These are phyloP conservation scores for Paraphaeosphaeria minitans DNA, from an alignment of 2,329 filamentous ascomycete species.

Conservation along the genomic window DNA sequence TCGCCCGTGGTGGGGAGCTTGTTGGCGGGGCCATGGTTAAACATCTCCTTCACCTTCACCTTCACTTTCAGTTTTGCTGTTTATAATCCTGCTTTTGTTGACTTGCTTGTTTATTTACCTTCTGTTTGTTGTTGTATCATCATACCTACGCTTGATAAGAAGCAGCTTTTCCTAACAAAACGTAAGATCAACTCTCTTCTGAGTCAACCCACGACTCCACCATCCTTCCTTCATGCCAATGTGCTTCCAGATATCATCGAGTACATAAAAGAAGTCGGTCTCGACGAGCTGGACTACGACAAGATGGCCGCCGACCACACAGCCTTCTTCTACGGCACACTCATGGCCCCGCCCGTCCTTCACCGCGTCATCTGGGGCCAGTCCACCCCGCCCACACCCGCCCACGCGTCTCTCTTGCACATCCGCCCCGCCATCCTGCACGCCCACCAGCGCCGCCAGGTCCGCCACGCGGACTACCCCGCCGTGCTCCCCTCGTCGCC, in stretches of 20 bases:
- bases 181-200: background rate
- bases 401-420: constrained; percentile 61
- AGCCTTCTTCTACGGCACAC: constrained; percentile 71
- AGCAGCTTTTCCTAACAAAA: background rate
- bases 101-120: background rate
- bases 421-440: constrained; percentile 78
- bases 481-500: constrained; percentile 63
- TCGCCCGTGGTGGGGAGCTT: constrained; percentile 7
- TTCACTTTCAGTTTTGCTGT: too few relatives aligned
- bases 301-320: constrained; percentile 51
- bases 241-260: background rate
- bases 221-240: background rate
- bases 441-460: constrained; percentile 72
- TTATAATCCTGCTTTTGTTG: too few relatives aligned
- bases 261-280: background rate
- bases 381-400: constrained; percentile 54
- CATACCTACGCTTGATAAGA: background rate
- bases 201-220: background rate
- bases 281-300: background rate
- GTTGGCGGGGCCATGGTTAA: constrained; percentile 25
- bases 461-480: constrained; percentile 76
- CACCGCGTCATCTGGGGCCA: constrained; percentile 79
- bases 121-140: background rate
- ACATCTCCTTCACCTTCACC: background rate
- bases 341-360: constrained; percentile 88